Evolutionary conservation across 108 stramenopile genomes (phyloP), one percentile per base, ranked within the genome.

Genomic region (Mayamaea pseudoterrestris): DNA sequence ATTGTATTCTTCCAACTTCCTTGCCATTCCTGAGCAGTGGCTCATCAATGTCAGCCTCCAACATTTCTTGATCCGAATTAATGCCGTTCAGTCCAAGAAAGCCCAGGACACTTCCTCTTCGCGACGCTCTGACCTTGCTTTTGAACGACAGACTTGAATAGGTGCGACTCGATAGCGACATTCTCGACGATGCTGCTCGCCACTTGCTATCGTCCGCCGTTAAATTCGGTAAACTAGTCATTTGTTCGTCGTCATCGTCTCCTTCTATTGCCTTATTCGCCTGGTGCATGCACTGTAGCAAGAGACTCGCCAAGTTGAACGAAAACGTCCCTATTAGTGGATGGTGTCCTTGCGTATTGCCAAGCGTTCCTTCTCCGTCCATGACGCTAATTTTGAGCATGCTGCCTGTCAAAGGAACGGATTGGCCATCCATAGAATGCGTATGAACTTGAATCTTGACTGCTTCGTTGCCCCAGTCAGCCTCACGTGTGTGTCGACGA

Each of bases 321-420:
- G 58, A 9, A 40, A 58, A 58, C 3, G 50, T 35, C 5, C 69
- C 69, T 5, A 64, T 30, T 11, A 60, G 17, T 3, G 26, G 50
- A 9, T 39, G 25, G 17, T 31, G 31, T 9, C 35, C 29, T 35
- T 12, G 16, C 8, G 27, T 13, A 34, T 55, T 60, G n/a, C n/a
- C n/a, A n/a, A n/a, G n/a, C n/a, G n/a, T n/a, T n/a, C n/a, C n/a
- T n/a, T n/a, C n/a, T 12, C 32, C 24, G 27, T 71, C 59, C 16
- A 49, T 26, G 5, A 71, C 54, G 18, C 35, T 21, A 9, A 71
- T 23, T 42, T 64, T 58, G 6, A 71, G 43, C 50, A 71, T 50
- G 0, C 63, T 58, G 16, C 69, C 69, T 2, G 58, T 60, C 48
- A 64, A 37, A 30, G 60, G 58, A 11, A 71, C 30, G 3, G 63